Evolutionary conservation across 2,329 filamentous ascomycete species (phyloP).

Genomic region (Lachnellula occidentalis): DNA sequence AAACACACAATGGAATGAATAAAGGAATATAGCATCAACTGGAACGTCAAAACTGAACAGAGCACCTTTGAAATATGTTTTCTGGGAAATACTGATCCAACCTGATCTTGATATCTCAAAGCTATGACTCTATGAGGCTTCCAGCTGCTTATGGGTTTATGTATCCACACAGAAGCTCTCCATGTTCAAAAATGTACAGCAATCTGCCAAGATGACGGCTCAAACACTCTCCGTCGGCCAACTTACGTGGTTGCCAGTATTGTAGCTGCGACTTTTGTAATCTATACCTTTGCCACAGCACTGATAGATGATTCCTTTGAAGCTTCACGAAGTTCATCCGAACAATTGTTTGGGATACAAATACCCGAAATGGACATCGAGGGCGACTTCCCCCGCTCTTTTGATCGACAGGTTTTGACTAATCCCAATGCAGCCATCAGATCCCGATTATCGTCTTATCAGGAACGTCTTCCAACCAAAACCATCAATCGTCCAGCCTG

Average conservation of each 20-base stretch:
- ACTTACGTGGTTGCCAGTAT: too few species aligned
- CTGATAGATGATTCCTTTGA: background rate
- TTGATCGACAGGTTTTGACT: conserved; percentile 15
- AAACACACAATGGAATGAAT: too few species aligned
- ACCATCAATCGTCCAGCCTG: conserved; percentile 10
- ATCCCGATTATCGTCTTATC: conserved; percentile 16
- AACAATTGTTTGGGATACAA: conserved; percentile 4
- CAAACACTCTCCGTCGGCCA: background rate
- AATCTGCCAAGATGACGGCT: too few species aligned
- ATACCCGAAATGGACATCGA: conserved; percentile 15
- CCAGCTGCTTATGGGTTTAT: too few species aligned
- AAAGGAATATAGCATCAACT: too few species aligned
- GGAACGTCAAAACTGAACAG: too few species aligned
- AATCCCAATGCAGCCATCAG: conserved; percentile 16
- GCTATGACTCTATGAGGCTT: too few species aligned
- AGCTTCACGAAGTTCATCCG: background rate
- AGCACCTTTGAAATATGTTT: too few species aligned
- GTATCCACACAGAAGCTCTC: too few species aligned
- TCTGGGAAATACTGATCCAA: too few species aligned
- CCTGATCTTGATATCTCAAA: too few species aligned
- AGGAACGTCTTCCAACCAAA: conserved; percentile 17
- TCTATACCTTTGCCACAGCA: background rate
- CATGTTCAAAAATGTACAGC: too few species aligned
- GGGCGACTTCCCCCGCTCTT: background rate
- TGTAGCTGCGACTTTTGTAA: background rate